Base-by-base conservation (phyloP, 768 basidiomycete genomes). In the Lactarius trivialis region DNA sequence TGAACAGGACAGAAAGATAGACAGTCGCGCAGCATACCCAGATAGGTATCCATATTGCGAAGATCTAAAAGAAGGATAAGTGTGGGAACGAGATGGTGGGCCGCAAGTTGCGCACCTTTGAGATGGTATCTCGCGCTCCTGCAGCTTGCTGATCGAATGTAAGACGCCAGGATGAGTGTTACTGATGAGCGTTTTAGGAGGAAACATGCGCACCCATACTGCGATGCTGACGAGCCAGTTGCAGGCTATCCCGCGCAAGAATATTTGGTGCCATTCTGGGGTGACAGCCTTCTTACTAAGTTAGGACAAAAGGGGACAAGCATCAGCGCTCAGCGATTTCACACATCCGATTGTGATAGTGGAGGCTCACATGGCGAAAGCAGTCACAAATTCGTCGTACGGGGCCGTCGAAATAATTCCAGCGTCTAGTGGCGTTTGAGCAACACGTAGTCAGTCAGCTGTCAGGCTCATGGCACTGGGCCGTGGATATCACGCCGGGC, bases 221-320 rank as follows among this genome's bases (percentile, higher is more conserved):
- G 86, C 88, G 6, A 88, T 73, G 63, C 79, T 86, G 39, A 89
- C 88, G 1, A 89, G 77, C 86, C 86, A 89, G 66, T 89, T 89
- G 66, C 88, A 89, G 7, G 81, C 88, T 65, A 89, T 86, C 0
- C 87, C 88, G 17, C 86, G 77, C 21, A 89, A 72, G 73, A 89
- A 84, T 39, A 89, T 85, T 69, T 89, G 82, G 70, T 88, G 77
- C 86, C 86, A 89, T 34, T 78, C 72, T 2, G 88, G 88, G 12
- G 83, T 81, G 1, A 73, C 73, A 0, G 86, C 87, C 69, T 88
- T 89, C 41, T 80, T 70, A 51, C 87, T 88, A n/a, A n/a, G n/a
- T n/a, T n/a, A 54, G 21, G 24, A n/a, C 19, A 59, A 34, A 19
- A 36, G 19, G 17, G 11, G 34, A n/a, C 9, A 21, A 43, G 12